Evolutionary conservation across 306 rosid genomes (phyloP).

Genomic region (Prunus mira): DNA sequence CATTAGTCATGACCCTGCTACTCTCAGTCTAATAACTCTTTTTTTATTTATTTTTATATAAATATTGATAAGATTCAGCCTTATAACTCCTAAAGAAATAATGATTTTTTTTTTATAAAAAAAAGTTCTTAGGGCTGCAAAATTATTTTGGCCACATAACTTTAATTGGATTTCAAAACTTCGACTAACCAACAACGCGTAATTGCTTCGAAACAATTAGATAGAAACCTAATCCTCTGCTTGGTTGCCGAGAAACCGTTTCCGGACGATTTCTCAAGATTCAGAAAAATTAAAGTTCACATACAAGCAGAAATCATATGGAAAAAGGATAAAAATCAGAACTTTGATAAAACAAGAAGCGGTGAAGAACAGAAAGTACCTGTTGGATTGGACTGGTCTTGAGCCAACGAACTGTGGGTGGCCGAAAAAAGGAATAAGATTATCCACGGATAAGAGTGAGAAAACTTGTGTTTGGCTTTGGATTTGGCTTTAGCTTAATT

Average conservation of each 20-base stretch:
- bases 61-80: neutral
- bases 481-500: neutral
- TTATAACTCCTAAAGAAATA: neutral
- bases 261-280: neutral
- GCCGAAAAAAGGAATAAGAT: constrained; percentile 11
- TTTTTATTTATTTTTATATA: neutral
- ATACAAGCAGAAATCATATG: neutral
- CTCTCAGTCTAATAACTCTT: neutral
- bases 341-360: neutral
- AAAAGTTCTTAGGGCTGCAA: neutral
- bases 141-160: neutral
- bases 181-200: neutral
- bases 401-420: neutral
- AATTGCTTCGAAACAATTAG: neutral
- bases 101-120: neutral
- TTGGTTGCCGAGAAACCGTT: constrained; percentile 22
- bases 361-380: constrained; percentile 17
- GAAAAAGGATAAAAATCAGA: neutral
- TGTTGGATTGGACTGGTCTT: neutral
- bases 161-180: neutral
- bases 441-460: constrained; percentile 3
- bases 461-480: constrained; percentile 20
- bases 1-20: neutral
- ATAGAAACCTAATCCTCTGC: constrained; percentile 1
- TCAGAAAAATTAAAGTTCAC: neutral